Conservation (phyloP, 495 filamentous ascomycete genomes). For the Bacidia rubella region DNA sequence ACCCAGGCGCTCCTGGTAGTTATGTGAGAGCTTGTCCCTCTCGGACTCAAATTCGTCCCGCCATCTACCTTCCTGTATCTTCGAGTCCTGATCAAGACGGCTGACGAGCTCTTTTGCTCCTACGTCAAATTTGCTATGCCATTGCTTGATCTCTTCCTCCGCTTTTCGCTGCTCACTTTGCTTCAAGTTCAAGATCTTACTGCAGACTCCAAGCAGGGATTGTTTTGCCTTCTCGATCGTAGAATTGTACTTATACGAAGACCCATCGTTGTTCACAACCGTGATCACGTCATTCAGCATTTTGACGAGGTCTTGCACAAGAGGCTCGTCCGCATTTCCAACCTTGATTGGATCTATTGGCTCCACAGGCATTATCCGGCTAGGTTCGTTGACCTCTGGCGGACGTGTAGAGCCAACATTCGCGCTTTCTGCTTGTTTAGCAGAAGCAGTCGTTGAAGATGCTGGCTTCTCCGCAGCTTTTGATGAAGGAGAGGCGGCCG, state of each 20-base stretch:
- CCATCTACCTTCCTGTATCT: slow-evolving; percentile 62
- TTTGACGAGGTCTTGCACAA: slow-evolving; percentile 87
- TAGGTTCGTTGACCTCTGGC: slow-evolving; percentile 49
- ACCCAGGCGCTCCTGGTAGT: slow-evolving; percentile 66
- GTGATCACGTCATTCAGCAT: slow-evolving; percentile 92
- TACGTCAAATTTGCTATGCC: slow-evolving; percentile 63
- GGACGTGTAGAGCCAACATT: slow-evolving; percentile 16
- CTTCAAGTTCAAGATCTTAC: slow-evolving; percentile 62
- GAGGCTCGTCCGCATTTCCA: slow-evolving; percentile 60
- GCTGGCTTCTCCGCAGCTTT: slow-evolving; percentile 23
- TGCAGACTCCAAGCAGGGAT: slow-evolving; percentile 61
- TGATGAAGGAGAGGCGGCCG: slow-evolving; percentile 1
- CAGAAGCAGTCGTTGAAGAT: slow-evolving; percentile 15
- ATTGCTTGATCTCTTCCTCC: slow-evolving; percentile 57
- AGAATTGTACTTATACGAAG: slow-evolving; percentile 53
- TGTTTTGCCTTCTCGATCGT: slow-evolving; percentile 72
- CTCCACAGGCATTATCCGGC: slow-evolving; percentile 41
- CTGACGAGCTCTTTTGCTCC: slow-evolving; percentile 65
- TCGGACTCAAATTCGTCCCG: slow-evolving; percentile 81
- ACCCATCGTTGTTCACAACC: slow-evolving; percentile 73
- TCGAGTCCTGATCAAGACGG: slow-evolving; percentile 57
- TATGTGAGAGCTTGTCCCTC: slow-evolving; percentile 56
- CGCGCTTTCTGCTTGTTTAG: slow-evolving; percentile 12
- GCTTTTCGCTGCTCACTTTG: slow-evolving; percentile 49
- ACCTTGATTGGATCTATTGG: slow-evolving; percentile 64